Base-by-base conservation (phyloP, 2,329 filamentous ascomycete genomes). In the Ciborinia camelliae region DNA sequence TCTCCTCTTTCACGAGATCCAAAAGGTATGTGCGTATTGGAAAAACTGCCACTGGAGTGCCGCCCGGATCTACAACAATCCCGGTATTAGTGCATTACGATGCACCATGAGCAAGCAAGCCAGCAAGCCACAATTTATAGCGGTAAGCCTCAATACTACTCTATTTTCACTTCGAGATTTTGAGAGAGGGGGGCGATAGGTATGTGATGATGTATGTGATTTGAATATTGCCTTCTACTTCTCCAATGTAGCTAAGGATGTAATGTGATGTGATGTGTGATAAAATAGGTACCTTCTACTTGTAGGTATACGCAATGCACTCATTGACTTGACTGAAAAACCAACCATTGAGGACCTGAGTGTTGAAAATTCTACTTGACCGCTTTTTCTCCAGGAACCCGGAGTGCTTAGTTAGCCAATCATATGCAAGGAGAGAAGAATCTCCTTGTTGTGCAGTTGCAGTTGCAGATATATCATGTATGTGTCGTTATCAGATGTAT, bases 51-150 rank as follows among this genome's bases (percentile, higher is more conserved):
- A 54, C 39, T 32, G 55, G n/a, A 59, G 28, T 59, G 43, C 55
- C 55, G 55, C 55, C 55, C 55, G 55, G 55, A 59, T 59, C 41
- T 32, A 59, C 55, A 59, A 41, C 12, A 35, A 47, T 59, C 41
- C 55, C 55, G 55, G 41, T 20, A 35, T 35, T 47, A 35, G 39
- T 26, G 55, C 41, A 37, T 35, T 4, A 15, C 9, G 35, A 8
- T n/a, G 28, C n/a, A 53, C 30, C 5, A 20, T 14, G 12, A 23
- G 30, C 30, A 32, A 54, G 51, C 14, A 54, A 54, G 51, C 39
- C 51, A 59, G 55, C 30, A 59, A 23, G 55, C 55, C 55, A 58
- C 41, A 47, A 35, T 58, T 30, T 47, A 35, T 35, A 10, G 55
- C 35, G 55, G 28, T 18, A 58, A 47, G 55, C 41, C 30, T 37